Base-by-base conservation (phyloP, 2,329 filamentous ascomycete genomes). In the Dothidotthia symphoricarpi region DNA sequence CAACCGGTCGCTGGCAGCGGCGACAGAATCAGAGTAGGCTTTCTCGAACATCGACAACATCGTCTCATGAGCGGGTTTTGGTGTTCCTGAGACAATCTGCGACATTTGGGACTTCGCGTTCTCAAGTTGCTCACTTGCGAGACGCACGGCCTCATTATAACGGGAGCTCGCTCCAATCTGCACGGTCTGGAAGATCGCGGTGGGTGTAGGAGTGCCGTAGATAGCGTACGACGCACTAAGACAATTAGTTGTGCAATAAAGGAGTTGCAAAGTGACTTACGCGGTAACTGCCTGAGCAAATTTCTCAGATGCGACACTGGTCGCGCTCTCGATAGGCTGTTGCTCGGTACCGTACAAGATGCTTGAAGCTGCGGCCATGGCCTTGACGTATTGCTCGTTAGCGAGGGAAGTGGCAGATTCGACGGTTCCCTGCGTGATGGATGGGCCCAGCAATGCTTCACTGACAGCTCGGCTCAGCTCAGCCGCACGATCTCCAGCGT, bases 31-130 rank as follows among this genome's bases (percentile, higher is more conserved):
- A 24, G 83, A 82, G 57, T 88, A 89, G 1, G 78, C 83, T 5
- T 73, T 76, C 7, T 83, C 82, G 8, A 86, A 78, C 0, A 84
- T 86, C 7, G 82, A 77, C 10, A 86, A 70, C 61, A 88, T 77
- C 45, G 86, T 74, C 51, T 86, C 74, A 45, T 88, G 82, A 3
- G 79, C 75, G 6, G 86, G 85, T 55, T 85, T 78, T 1, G 83
- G 79, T 16, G 81, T 81, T 22, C 84, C 85, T 17, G 78, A 81
- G 26, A 88, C 75, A 53, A 86, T 78, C 3, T 73, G 77, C 1
- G 83, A 87, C 2, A 86, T 73, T 16, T 80, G 73, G 1, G 83
- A 83, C 53, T 82, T 79, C 8, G 85, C 86, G 15, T 80, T 79
- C 24, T 59, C 53, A 51, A 86, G 87, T 36, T 84, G 81, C 27